Evolutionary conservation across 2,329 filamentous ascomycete genomes (phyloP).

Genomic region (Fusarium sp.): DNA sequence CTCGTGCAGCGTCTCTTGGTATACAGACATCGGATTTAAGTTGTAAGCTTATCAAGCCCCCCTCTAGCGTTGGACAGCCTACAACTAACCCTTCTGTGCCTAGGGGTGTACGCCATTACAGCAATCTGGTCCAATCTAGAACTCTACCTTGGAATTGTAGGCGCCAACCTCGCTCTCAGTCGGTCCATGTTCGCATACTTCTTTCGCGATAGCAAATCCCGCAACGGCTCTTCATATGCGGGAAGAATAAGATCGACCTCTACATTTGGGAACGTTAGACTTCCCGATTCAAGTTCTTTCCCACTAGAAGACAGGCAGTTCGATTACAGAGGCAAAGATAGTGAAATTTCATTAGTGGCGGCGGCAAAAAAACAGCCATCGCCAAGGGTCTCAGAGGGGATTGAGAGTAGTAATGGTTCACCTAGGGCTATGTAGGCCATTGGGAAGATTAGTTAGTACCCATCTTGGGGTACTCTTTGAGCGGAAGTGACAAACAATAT

Average conservation of each 20-base stretch:
- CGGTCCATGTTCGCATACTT: conserved; percentile 37
- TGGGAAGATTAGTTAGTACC: no score
- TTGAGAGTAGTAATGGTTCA: background rate
- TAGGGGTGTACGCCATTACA: conserved; percentile 49
- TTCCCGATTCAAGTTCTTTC: conserved; percentile 17
- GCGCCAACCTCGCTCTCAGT: conserved; percentile 46
- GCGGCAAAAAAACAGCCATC: conserved; percentile 8
- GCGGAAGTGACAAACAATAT: no score
- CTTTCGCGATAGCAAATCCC: conserved; percentile 9
- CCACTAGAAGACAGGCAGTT: conserved; percentile 14
- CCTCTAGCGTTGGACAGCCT: accelerated
- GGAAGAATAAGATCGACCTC: conserved; percentile 15
- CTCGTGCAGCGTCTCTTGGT: conserved; percentile 36
- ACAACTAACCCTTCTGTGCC: background rate
- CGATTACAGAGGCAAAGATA: conserved; percentile 24
- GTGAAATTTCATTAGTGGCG: conserved; percentile 36
- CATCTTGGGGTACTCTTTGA: no score
- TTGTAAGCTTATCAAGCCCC: conserved; percentile 15
- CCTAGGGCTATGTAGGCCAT: background rate
- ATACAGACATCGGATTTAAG: conserved; percentile 37
- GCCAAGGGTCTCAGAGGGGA: conserved; percentile 21
- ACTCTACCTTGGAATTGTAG: conserved; percentile 52
- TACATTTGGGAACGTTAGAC: conserved; percentile 17
- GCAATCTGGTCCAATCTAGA: conserved; percentile 55
- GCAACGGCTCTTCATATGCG: conserved; percentile 20